Percentiles rank a stretch among this genome's conserved stretches.
Evolutionary conservation across 148 eudicot species (phyloP).

Genomic region (Persicaria maculosa): DNA sequence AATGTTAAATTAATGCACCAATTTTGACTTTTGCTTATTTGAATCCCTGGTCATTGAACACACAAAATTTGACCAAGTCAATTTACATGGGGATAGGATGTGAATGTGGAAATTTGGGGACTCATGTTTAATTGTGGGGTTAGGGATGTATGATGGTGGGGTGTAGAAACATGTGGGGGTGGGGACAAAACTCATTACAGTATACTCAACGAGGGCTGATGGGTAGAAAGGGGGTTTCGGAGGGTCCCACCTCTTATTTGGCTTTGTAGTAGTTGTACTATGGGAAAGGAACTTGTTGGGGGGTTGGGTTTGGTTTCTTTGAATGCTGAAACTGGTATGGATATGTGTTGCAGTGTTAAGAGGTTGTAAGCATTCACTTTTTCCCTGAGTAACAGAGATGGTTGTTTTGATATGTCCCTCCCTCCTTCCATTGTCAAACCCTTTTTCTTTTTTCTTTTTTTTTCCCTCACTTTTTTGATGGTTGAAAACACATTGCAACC

Average conservation of each 20-base stretch:
- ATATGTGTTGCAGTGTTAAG: slow-evolving; percentile 15
- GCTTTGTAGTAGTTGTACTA: not conserved
- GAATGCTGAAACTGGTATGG: not conserved
- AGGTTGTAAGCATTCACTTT: slow-evolving; percentile 24
- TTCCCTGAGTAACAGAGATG: slow-evolving; percentile 8
- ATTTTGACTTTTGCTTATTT: not conserved
- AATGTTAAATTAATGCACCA: not conserved
- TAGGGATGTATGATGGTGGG: not conserved
- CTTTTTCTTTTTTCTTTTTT: not conserved
- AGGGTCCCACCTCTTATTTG: not conserved
- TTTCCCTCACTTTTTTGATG: not conserved
- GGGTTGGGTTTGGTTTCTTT: not conserved
- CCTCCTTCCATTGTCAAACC: slow-evolving; percentile 13
- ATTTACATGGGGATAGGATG: not conserved
- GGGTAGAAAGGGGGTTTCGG: not conserved
- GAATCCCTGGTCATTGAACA: not conserved
- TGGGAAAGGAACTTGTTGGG: too few relatives aligned
- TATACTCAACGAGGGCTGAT: slow-evolving; percentile 1
- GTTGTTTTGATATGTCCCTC: slow-evolving; percentile 16
- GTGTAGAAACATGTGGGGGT: not conserved
- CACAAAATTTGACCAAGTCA: not conserved
- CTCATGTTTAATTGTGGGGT: not conserved
- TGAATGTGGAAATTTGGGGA: slow-evolving; percentile 8
- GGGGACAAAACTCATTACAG: not conserved
- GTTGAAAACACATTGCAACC: slow-evolving; percentile 5